Conservation (phyloP, 169 alveolate genomes). For the Eimeria praecox region DNA sequence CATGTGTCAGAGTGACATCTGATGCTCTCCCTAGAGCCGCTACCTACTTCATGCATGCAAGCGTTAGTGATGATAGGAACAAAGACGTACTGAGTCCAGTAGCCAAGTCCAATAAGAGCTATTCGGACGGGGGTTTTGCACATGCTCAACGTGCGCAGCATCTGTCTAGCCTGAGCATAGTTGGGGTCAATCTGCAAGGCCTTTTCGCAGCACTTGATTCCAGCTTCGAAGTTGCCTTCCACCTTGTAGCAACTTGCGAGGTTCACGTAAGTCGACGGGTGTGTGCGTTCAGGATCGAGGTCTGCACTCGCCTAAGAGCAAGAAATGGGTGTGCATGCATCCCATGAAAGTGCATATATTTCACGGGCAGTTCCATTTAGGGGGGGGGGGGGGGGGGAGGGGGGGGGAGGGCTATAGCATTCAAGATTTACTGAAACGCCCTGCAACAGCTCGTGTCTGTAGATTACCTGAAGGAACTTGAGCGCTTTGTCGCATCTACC, state of each 20-base stretch:
- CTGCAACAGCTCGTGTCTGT: neutral
- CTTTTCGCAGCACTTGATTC: slow-evolving; percentile 59
- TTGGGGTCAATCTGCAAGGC: slow-evolving; percentile 73
- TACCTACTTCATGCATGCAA: neutral
- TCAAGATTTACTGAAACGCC: neutral
- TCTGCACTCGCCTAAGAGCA: slow-evolving; percentile 75
- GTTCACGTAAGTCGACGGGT: slow-evolving; percentile 75
- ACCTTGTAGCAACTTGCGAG: slow-evolving; percentile 78
- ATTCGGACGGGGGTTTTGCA: slow-evolving; percentile 66
- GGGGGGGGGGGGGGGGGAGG: neutral
- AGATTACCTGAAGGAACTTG: slow-evolving; percentile 85
- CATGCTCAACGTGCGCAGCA: slow-evolving; percentile 75
- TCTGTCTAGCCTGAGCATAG: slow-evolving; percentile 72
- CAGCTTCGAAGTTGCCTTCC: slow-evolving; percentile 70
- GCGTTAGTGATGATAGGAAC: neutral
- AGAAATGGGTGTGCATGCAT: neutral
- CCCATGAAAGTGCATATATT: neutral
- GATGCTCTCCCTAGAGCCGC: neutral
- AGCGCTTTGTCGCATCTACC: slow-evolving; percentile 86
- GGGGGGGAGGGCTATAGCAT: neutral
- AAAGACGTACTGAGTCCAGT: slow-evolving; percentile 79
- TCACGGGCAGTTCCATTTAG: neutral
- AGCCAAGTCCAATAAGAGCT: slow-evolving; percentile 79
- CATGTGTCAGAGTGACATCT: too few relatives aligned
- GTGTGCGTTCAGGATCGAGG: slow-evolving; percentile 36